Base-by-base conservation (phyloP, 2,329 filamentous ascomycete genomes). In the Cryphonectria nitschkei region DNA sequence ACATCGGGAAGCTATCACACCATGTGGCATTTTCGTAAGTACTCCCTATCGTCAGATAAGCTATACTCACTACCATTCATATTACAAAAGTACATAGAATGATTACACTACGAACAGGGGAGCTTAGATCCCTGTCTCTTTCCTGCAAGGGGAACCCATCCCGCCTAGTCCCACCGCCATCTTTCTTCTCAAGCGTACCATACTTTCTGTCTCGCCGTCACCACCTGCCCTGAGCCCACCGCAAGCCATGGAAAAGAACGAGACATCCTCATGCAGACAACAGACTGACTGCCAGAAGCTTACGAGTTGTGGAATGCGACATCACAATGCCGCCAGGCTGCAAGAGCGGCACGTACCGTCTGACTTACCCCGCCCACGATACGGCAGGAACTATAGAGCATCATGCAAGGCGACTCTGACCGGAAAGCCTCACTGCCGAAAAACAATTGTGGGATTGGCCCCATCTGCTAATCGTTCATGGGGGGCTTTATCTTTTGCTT, bases 351-450 rank as follows among this genome's bases (percentile, higher is more conserved):
- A 67, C 65, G 65, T 56, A 61, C 52, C 65, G 65, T 67, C 65
- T 64, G 39, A 62, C 54, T 39, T 54, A 22, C 29, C 19, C 54
- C 26, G 46, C 66, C 50, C 29, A 68, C 46, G 16, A 11, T n/a
- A 64, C 26, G 22, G 46, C 46, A 50, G 46, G 46, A 50, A 50
- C 22, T n/a, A 43, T 37, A 41, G 50, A 56, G 14, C 37, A 46
- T 34, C 50, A 67, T 70, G 65, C 69, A 46, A 50, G 34, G 46
- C 66, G 43, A 70, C 65, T 60, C 67, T 69, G 62, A 58, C 43
- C 65, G 69, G 56, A 67, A 43, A 32, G 37, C 34, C 46, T 64
- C 37, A 19, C 68, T 69, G 52, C 63, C 68, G 26, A 32, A 32
- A 0, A 39, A 4, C 2, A 32, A 3, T 16, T 16, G 13, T 29